phyloP scores from a whole-genome alignment of 345 rosid species.

The Kernera saxatilis region DNA sequence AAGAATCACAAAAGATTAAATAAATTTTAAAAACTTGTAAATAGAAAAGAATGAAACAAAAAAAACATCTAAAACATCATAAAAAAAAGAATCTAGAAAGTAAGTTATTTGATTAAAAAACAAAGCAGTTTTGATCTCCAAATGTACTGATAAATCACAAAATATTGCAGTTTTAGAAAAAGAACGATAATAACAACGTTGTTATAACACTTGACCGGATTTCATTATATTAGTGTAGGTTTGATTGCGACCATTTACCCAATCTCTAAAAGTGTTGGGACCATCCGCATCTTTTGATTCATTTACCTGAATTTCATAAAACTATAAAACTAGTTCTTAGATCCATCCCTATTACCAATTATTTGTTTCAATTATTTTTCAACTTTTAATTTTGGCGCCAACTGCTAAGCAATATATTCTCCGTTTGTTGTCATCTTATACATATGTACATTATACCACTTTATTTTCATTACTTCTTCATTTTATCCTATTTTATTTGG shows the following conservation, averaged over 20 bases:
- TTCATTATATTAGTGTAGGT: constrained; percentile 11
- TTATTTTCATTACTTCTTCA: background rate
- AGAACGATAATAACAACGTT: constrained; percentile 8
- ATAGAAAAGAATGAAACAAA: no score
- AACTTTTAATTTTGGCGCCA: constrained; percentile 1
- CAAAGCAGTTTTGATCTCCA: background rate
- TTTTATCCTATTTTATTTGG: background rate
- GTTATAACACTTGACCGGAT: constrained; percentile 14
- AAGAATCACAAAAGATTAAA: no score
- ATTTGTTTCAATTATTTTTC: constrained; percentile 3
- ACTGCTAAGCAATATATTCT: background rate
- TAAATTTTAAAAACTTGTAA: no score
- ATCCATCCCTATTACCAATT: constrained; percentile 13
- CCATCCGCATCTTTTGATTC: constrained; percentile 20
- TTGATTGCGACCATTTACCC: constrained; percentile 22
- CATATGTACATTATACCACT: background rate
- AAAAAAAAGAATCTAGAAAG: background rate
- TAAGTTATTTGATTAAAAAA: background rate
- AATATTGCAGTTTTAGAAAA: background rate
- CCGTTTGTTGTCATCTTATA: background rate
- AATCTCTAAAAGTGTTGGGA: constrained; percentile 15
- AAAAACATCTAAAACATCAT: background rate
- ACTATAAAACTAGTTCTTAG: background rate
- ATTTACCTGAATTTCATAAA: constrained; percentile 13
- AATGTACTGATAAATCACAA: background rate